Evolutionary conservation across 129 eudicot species (phyloP).

Genomic region (Tanacetum coccineum): DNA sequence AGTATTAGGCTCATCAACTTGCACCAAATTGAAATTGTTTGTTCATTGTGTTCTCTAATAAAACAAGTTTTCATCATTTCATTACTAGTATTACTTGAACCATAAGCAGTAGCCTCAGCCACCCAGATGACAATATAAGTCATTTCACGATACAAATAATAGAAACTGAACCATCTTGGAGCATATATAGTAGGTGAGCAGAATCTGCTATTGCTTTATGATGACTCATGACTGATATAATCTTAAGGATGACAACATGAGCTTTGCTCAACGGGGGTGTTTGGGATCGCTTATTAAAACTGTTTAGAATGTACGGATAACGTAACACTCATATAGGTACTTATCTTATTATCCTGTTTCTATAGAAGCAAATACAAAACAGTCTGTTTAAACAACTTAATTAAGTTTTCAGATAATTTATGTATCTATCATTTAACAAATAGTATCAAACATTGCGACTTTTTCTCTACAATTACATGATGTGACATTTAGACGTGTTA

Average conservation of each 20-base stretch:
- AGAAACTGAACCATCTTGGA: not conserved
- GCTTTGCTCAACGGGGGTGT: not conserved
- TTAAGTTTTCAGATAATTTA: not conserved
- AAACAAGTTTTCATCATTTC: not conserved
- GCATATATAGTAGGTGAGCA: not conserved
- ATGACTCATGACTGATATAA: not conserved
- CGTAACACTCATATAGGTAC: too few species aligned
- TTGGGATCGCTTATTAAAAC: too few species aligned
- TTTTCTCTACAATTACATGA: not conserved
- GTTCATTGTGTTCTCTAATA: not conserved
- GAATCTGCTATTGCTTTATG: not conserved
- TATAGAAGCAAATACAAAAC: too few species aligned
- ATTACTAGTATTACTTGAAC: not conserved
- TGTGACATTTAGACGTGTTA: slow-evolving; percentile 12
- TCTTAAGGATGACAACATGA: slow-evolving; percentile 1
- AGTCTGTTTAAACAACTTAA: not conserved
- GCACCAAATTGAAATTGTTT: not conserved
- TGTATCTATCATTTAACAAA: not conserved
- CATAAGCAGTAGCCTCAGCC: too few species aligned
- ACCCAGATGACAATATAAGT: too few species aligned
- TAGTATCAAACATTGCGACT: not conserved
- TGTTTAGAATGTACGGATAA: too few species aligned
- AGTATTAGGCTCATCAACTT: not conserved
- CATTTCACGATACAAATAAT: not conserved
- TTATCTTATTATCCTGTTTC: too few species aligned